phyloP scores from a whole-genome alignment of 1,284 basidiomycete genomes.

The Cutaneotrichosporon cutaneum region DNA sequence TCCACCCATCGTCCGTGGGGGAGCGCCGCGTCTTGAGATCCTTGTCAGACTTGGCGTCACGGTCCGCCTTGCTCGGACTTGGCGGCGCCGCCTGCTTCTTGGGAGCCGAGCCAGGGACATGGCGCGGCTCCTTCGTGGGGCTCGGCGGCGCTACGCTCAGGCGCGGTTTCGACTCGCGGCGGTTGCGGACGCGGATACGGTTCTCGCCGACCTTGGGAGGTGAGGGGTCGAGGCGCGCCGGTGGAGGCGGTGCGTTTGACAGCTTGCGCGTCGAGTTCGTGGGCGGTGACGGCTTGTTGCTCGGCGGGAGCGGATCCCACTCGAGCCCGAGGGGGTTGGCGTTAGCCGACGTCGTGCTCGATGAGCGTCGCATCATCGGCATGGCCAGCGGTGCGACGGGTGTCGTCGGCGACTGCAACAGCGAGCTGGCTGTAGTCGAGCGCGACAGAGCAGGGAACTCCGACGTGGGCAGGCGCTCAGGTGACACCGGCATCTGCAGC shows the following conservation, averaged over 20 bases:
- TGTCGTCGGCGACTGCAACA: conserved; percentile 10
- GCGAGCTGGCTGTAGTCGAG: conserved; percentile 19
- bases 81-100: conserved; percentile 6
- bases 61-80: conserved; percentile 6
- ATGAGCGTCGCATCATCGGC: conserved; percentile 11
- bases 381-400: not conserved
- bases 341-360: conserved; percentile 7
- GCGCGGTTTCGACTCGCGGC: conserved; percentile 3
- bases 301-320: conserved; percentile 16
- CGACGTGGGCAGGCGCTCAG: conserved; percentile 13
- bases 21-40: not conserved
- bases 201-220: not conserved
- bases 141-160: not conserved
- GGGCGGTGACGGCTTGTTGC: not conserved
- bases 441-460: conserved; percentile 23
- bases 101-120: conserved; percentile 15
- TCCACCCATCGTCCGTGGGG: conserved; percentile 12
- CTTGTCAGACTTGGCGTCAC: not conserved
- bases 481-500: conserved; percentile 20
- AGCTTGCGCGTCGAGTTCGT: conserved; percentile 5
- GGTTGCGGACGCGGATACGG: not conserved
- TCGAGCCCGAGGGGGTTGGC: conserved; percentile 21
- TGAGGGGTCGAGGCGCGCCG: not conserved
- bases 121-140: conserved; percentile 5
- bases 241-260: not conserved